Evolutionary conservation across 768 basidiomycete species (phyloP).

Genomic region (Hypsizygus marmoreus): DNA sequence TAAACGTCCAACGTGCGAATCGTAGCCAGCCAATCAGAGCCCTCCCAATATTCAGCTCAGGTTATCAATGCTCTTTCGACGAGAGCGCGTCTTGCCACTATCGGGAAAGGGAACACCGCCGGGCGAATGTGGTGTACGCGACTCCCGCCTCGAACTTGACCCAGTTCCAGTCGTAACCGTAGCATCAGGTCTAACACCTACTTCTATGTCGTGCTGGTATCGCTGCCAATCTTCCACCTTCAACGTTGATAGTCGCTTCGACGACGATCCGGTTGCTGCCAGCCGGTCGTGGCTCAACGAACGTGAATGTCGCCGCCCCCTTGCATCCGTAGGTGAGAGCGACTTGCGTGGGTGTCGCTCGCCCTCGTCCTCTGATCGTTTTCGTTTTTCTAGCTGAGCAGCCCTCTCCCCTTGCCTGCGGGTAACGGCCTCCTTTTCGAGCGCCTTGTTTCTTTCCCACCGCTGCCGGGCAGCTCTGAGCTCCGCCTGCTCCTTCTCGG

Average conservation of each 20-base stretch:
- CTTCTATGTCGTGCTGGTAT: constrained; percentile 57
- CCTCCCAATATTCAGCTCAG: constrained; percentile 27
- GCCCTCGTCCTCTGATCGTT: constrained; percentile 43
- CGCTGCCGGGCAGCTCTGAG: constrained; percentile 73
- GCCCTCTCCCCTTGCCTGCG: constrained; percentile 74
- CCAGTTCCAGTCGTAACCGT: constrained; percentile 7
- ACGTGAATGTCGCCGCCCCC: constrained; percentile 44
- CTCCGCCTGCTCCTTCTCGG: constrained; percentile 76
- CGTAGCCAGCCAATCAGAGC: neutral
- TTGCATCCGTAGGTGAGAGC: constrained; percentile 33
- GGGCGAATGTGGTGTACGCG: constrained; percentile 28
- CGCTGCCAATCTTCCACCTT: constrained; percentile 88
- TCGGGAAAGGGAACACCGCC: constrained; percentile 63
- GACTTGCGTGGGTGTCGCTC: constrained; percentile 35
- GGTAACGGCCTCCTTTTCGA: constrained; percentile 75
- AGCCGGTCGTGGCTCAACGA: constrained; percentile 67
- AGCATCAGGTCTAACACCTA: constrained; percentile 12
- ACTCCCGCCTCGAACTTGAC: constrained; percentile 34
- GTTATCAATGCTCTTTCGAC: constrained; percentile 37
- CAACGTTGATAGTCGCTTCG: constrained; percentile 69
- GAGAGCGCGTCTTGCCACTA: constrained; percentile 29
- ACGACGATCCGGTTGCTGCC: constrained; percentile 43
- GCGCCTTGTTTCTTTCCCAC: constrained; percentile 78
- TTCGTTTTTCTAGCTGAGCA: constrained; percentile 54
- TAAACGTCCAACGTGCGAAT: neutral